Evolutionary conservation across 2,329 filamentous ascomycete species (phyloP).

Genomic region (Ceratocystis alfenasii): DNA sequence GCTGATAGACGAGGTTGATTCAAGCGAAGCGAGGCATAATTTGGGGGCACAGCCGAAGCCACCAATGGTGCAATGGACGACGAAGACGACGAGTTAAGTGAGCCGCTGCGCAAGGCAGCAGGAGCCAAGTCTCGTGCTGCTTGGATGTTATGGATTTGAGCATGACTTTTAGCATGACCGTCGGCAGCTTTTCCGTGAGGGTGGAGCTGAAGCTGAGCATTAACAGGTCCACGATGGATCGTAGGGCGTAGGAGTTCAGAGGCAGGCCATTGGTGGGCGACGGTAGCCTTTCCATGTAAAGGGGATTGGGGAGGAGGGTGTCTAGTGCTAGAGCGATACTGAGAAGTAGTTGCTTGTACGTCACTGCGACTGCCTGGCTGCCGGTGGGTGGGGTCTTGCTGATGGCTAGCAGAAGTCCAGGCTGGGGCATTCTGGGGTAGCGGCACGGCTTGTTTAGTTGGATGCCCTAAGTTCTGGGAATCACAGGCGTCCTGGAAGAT

Average conservation of each 20-base stretch:
- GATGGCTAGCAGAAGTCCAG: no score
- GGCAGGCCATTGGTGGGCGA: not conserved
- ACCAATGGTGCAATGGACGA: not conserved
- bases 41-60: not conserved
- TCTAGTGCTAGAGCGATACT: not conserved
- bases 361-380: not conserved
- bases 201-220: not conserved
- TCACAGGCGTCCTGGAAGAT: no score
- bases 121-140: not conserved
- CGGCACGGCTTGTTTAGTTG: no score
- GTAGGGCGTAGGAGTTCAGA: not conserved
- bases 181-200: not conserved
- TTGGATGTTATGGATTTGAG: not conserved
- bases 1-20: conserved; percentile 31
- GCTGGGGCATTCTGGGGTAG: no score
- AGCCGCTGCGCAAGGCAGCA: not conserved
- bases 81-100: conserved; percentile 1
- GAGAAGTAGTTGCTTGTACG: not conserved
- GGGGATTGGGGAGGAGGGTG: not conserved
- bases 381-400: no score
- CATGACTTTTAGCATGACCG: not conserved
- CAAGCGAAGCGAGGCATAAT: conserved; percentile 3
- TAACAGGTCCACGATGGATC: not conserved
- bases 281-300: not conserved
- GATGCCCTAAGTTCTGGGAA: no score